phyloP scores from a whole-genome alignment of 2,329 filamentous ascomycete species.

The Fusarium sambucinum region DNA sequence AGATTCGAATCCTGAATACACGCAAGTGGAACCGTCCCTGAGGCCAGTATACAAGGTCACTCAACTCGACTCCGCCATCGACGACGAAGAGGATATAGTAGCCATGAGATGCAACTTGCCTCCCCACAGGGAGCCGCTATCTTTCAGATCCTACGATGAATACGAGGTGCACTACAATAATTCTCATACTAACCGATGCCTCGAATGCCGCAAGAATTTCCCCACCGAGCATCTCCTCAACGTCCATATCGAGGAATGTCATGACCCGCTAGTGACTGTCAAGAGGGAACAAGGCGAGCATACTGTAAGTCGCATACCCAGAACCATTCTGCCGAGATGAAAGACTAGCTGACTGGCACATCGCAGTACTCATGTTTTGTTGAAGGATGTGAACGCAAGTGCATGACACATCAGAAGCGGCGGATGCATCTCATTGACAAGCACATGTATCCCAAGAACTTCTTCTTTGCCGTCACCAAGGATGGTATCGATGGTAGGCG shows the following conservation, averaged over 20 bases:
- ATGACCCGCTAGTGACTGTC: slow-evolving; percentile 82
- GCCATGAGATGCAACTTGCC: slow-evolving; percentile 84
- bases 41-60: slow-evolving; percentile 65
- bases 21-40: slow-evolving; percentile 34
- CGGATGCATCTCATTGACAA: slow-evolving; percentile 93
- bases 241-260: slow-evolving; percentile 90
- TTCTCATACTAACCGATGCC: slow-evolving; percentile 84
- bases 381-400: slow-evolving; percentile 86
- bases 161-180: slow-evolving; percentile 90
- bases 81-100: slow-evolving; percentile 54
- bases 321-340: neutral
- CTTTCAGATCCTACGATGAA: slow-evolving; percentile 80
- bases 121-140: slow-evolving; percentile 77
- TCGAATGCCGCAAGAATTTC: slow-evolving; percentile 87
- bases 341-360: slow-evolving; percentile 25
- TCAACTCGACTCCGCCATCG: slow-evolving; percentile 66
- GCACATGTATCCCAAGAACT: slow-evolving; percentile 89
- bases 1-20: slow-evolving; percentile 49
- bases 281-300: slow-evolving; percentile 85
- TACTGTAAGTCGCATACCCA: slow-evolving; percentile 70
- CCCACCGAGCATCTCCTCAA: slow-evolving; percentile 83
- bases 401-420: slow-evolving; percentile 84
- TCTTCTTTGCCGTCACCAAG: slow-evolving; percentile 88
- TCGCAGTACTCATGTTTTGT: slow-evolving; percentile 87
- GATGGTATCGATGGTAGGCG: slow-evolving; percentile 88